phyloP scores from a whole-genome alignment of 371 early-diverging fungal species.

The Lichtheimia hyalospora region DNA sequence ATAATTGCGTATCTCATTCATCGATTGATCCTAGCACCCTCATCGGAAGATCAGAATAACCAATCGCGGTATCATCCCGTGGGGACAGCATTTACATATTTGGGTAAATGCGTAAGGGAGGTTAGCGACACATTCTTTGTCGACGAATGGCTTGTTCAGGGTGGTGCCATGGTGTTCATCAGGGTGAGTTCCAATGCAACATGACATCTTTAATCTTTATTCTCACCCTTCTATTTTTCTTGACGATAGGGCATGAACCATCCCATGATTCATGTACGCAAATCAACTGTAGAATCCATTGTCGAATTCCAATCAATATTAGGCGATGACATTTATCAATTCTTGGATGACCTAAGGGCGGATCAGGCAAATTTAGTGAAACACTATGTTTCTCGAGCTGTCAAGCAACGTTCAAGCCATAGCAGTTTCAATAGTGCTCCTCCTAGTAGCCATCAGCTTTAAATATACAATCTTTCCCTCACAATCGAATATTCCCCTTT shows the following conservation, averaged over 20 bases:
- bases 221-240: background rate
- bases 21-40: slow-evolving; percentile 26
- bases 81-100: slow-evolving; percentile 48
- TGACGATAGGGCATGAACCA: slow-evolving; percentile 39
- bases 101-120: slow-evolving; percentile 43
- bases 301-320: slow-evolving; percentile 48
- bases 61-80: slow-evolving; percentile 40
- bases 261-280: slow-evolving; percentile 40
- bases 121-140: slow-evolving; percentile 35
- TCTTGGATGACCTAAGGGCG: slow-evolving; percentile 39
- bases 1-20: slow-evolving; percentile 40
- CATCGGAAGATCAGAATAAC: slow-evolving; percentile 12
- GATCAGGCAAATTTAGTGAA: slow-evolving; percentile 44
- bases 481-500: background rate
- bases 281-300: slow-evolving; percentile 49
- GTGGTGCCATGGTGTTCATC: slow-evolving; percentile 39
- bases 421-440: slow-evolving; percentile 34
- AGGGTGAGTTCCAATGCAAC: slow-evolving; percentile 26
- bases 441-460: background rate
- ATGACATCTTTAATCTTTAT: background rate
- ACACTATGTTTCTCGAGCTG: slow-evolving; percentile 45
- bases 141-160: slow-evolving; percentile 43
- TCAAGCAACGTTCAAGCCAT: slow-evolving; percentile 39
- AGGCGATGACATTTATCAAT: slow-evolving; percentile 40
- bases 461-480: background rate